A percentile compares a stretch with the other conserved stretches of the same genome.
Evolutionary conservation across 129 eudicot species (phyloP).

Genomic region (Deinandra increscens): DNA sequence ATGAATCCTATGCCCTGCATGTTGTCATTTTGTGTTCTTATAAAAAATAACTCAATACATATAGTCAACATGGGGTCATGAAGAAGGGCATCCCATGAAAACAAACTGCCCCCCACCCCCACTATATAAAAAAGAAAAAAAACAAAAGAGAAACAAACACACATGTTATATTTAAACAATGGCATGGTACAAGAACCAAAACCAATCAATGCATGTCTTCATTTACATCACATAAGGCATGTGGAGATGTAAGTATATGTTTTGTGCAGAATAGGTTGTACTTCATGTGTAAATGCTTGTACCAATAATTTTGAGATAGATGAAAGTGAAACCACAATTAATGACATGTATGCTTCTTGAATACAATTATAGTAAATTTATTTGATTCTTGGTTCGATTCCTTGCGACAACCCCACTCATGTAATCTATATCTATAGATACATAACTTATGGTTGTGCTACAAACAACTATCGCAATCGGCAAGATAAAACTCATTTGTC

Average conservation of each 20-base stretch:
- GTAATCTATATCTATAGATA: no score
- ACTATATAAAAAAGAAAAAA: neutral
- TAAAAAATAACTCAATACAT: slow-evolving; percentile 19
- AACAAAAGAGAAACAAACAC: slow-evolving; percentile 26
- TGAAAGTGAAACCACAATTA: neutral
- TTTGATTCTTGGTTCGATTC: no score
- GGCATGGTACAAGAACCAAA: slow-evolving; percentile 24
- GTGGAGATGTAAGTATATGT: slow-evolving; percentile 10
- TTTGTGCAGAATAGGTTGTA: slow-evolving; percentile 4
- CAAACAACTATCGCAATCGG: no score
- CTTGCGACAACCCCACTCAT: no score
- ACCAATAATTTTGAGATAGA: neutral
- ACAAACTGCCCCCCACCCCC: neutral
- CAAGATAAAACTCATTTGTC: no score
- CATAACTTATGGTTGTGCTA: no score
- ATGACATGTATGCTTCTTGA: neutral
- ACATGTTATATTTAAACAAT: slow-evolving; percentile 33
- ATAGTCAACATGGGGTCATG: slow-evolving; percentile 24
- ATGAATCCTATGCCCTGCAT: slow-evolving; percentile 28
- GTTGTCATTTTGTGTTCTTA: slow-evolving; percentile 24
- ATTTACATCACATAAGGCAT: slow-evolving; percentile 20
- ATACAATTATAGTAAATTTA: no score
- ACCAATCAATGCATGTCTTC: slow-evolving; percentile 33
- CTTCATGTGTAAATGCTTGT: neutral
- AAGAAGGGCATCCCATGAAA: slow-evolving; percentile 9